Conservation (phyloP, 352 stramenopile genomes). For the Phytophthora ramorum region DNA sequence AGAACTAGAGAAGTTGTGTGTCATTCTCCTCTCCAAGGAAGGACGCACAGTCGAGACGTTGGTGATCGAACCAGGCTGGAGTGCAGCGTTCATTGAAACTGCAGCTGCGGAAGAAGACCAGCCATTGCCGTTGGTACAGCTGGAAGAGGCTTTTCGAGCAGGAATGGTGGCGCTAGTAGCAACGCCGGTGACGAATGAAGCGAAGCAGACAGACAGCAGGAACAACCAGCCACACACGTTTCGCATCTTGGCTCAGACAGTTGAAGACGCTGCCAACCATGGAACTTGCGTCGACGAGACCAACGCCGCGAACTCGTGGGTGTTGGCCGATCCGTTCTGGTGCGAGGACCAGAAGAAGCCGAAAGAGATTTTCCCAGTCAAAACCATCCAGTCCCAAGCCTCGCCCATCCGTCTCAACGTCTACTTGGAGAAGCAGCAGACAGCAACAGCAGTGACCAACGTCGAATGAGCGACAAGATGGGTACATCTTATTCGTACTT, state of each 20-base stretch:
- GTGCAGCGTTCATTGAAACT: slow-evolving; percentile 17
- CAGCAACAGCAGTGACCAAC: background rate
- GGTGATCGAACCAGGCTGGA: slow-evolving; percentile 62
- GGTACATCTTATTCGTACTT: slow-evolving; percentile 6
- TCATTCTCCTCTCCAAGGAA: slow-evolving; percentile 62
- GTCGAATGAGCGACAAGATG: slow-evolving; percentile 1
- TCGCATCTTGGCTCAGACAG: slow-evolving; percentile 70
- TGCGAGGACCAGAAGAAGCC: slow-evolving; percentile 38
- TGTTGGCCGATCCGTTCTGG: slow-evolving; percentile 69
- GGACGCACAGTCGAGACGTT: slow-evolving; percentile 55
- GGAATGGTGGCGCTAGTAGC: slow-evolving; percentile 67
- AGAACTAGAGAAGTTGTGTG: slow-evolving; percentile 73
- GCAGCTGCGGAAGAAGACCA: slow-evolving; percentile 29
- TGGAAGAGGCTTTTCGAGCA: slow-evolving; percentile 72
- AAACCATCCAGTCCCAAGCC: slow-evolving; percentile 41
- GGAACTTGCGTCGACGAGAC: slow-evolving; percentile 49
- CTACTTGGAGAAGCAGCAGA: slow-evolving; percentile 56
- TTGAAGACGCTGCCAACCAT: slow-evolving; percentile 48
- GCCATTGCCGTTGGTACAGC: slow-evolving; percentile 47
- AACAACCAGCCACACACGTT: slow-evolving; percentile 52
- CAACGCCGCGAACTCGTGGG: slow-evolving; percentile 66
- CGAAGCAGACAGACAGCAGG: slow-evolving; percentile 1
- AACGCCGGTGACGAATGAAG: slow-evolving; percentile 20
- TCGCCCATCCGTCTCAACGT: slow-evolving; percentile 66
- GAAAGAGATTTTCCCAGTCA: slow-evolving; percentile 52